These are phyloP conservation scores for Trametes sp. DNA, from an alignment of 1,284 basidiomycete species.

Conservation along the genomic window DNA sequence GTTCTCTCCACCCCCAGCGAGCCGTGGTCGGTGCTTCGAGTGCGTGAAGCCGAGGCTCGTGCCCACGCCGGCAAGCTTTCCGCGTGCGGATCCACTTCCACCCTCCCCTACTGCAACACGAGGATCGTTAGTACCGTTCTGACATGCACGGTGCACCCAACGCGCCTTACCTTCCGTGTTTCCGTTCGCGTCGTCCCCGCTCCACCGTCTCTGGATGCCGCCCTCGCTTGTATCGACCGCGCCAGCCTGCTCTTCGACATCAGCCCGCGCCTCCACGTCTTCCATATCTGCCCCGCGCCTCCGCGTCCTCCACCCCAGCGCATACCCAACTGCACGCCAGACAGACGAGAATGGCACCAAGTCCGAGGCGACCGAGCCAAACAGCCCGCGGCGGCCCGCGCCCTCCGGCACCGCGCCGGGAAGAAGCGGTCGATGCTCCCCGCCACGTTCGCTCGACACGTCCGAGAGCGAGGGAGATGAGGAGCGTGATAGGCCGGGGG, in stretches of 20 bases:
- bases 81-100: neutral
- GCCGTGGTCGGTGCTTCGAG: conserved; percentile 45
- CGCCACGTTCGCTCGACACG: conserved; percentile 14
- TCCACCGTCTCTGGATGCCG: conserved; percentile 42
- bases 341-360: conserved; percentile 41
- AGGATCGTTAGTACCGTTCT: no score
- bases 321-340: conserved; percentile 14
- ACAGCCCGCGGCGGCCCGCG: conserved; percentile 20
- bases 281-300: neutral
- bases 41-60: conserved; percentile 28
- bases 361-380: conserved; percentile 37
- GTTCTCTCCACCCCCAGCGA: conserved; percentile 52
- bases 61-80: neutral
- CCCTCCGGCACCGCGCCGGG: conserved; percentile 25
- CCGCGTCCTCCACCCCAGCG: conserved; percentile 19
- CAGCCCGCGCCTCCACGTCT: conserved; percentile 12
- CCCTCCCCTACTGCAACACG: conserved; percentile 5
- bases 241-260: conserved; percentile 12
- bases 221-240: conserved; percentile 21
- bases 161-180: conserved; percentile 2
- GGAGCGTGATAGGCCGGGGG: neutral
- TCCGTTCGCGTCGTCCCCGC: conserved; percentile 12
- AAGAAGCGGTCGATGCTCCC: conserved; percentile 36
- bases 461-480: conserved; percentile 12
- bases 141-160: no score